Percentiles rank a stretch among this genome's conserved stretches.
These are phyloP conservation scores for Collariella sp. DNA, from an alignment of 495 filamentous ascomycete species.

Conservation along the genomic window DNA sequence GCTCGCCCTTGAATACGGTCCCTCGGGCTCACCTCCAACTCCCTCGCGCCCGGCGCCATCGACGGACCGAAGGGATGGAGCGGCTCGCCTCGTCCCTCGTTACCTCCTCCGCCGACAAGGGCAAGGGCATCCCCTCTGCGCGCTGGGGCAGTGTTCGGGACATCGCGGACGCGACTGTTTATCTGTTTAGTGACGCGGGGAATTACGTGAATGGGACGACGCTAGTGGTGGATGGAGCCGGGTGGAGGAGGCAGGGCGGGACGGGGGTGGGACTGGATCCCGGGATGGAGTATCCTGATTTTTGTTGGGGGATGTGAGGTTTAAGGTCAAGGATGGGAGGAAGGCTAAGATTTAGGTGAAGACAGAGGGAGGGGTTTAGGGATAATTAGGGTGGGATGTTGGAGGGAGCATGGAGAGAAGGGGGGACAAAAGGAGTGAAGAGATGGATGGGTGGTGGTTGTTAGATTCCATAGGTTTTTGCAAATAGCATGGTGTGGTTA, in stretches of 20 bases:
- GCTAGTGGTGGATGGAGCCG: conserved; percentile 71
- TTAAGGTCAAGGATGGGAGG: conserved; percentile 34
- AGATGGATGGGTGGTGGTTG: neutral
- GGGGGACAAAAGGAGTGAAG: too few relatives aligned
- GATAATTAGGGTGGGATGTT: too few relatives aligned
- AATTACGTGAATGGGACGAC: conserved; percentile 74
- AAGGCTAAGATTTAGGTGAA: conserved; percentile 33
- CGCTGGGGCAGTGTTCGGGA: conserved; percentile 74
- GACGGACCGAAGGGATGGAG: conserved; percentile 53
- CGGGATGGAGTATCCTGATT: conserved; percentile 40
- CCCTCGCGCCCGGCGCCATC: conserved; percentile 77
- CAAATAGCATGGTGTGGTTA: too few relatives aligned
- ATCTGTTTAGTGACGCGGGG: conserved; percentile 70
- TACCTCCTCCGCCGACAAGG: conserved; percentile 23
- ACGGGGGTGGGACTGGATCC: conserved; percentile 37
- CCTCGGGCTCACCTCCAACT: conserved; percentile 83
- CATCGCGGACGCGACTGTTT: conserved; percentile 89
- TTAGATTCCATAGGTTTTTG: too few relatives aligned
- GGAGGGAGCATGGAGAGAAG: too few relatives aligned
- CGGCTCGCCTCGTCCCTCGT: conserved; percentile 37
- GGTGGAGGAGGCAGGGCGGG: conserved; percentile 51
- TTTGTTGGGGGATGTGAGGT: conserved; percentile 34
- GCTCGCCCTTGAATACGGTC: conserved; percentile 78
- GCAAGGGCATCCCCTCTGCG: conserved; percentile 52
- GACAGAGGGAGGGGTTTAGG: neutral